Evolutionary conservation across 176 grass and related monocot genomes (phyloP), one percentile per base, ranked within the genome.

Genomic region (Zea luxurians): DNA sequence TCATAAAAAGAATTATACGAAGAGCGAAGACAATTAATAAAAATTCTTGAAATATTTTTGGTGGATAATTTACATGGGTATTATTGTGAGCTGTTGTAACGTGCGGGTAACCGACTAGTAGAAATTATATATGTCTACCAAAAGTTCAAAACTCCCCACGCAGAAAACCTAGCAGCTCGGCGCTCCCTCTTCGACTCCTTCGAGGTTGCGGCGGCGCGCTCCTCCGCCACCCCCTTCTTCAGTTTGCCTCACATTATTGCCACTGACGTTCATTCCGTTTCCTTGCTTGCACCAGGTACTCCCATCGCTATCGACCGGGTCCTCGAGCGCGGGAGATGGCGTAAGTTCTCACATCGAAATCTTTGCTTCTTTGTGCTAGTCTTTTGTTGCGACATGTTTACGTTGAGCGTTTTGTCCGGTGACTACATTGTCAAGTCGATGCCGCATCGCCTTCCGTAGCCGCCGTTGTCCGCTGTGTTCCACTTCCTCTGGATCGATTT

Each of bases 181-280:
- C 45, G 35, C 75, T n/a, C 46, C 61, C 61, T 27, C 76, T 17
- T 52, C 61, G 36, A 40, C 61, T 37, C 48, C 58, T 48, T 52
- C 76, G 52, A 55, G 76, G 76, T 78, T 63, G 76, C 6, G 76
- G 76, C 76, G 63, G 76, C 76, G 76, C 76, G 37, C 44, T 5
- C 46, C 47, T 27, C 45, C 35, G 1, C 35, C 2, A 42, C 15
- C 3, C 52, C 35, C 3, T 66, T 13, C 62, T 18, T 18, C 15
- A 13, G 10, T 52, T 17, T 43, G 13, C 48, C 17, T 67, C 10
- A 10, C 37, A 52, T 54, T 54, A 54, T 42, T 17, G 48, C 48
- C 37, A 55, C 76, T 67, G 38, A 78, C 37, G 9, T 12, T 74
- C 63, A 4, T 67, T 55, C 63, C 6, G 16, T 11, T 66, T 34